phyloP scores from a whole-genome alignment of 495 filamentous ascomycete genomes.

The Talaromyces wortmannii region DNA sequence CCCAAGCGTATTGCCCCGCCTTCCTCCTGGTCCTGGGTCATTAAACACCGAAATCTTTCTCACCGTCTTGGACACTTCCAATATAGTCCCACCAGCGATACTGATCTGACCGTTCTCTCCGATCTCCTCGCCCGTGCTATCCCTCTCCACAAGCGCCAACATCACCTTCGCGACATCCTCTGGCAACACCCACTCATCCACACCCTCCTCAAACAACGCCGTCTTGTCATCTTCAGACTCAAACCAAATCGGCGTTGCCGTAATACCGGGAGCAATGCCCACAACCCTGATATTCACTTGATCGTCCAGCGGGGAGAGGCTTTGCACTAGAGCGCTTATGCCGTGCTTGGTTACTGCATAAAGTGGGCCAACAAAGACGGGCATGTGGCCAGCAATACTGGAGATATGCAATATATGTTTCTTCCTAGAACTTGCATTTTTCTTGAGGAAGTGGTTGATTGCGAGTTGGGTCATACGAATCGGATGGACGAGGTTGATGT shows the following conservation, averaged over 20 bases:
- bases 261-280: conserved; percentile 45
- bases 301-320: conserved; percentile 26
- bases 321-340: conserved; percentile 41
- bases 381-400: conserved; percentile 39
- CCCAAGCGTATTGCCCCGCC: neutral
- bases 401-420: conserved; percentile 43
- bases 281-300: conserved; percentile 39
- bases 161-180: conserved; percentile 48
- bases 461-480: conserved; percentile 48
- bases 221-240: conserved; percentile 42
- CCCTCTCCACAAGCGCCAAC: conserved; percentile 33
- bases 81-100: conserved; percentile 24
- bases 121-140: too few species aligned
- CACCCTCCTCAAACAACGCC: too few species aligned
- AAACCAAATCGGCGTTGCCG: conserved; percentile 48
- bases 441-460: conserved; percentile 32
- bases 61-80: conserved; percentile 37
- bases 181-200: conserved; percentile 40
- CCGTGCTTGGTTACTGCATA: conserved; percentile 45
- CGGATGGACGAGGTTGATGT: conserved; percentile 50
- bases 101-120: conserved; percentile 3
- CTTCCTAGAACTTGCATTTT: conserved; percentile 24
- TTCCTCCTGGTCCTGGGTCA: conserved; percentile 37
- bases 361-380: conserved; percentile 29
- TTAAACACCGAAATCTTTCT: conserved; percentile 31